These are phyloP conservation scores for Botrytis cinerea DNA, from an alignment of 2,329 filamentous ascomycete genomes.

Conservation along the genomic window DNA sequence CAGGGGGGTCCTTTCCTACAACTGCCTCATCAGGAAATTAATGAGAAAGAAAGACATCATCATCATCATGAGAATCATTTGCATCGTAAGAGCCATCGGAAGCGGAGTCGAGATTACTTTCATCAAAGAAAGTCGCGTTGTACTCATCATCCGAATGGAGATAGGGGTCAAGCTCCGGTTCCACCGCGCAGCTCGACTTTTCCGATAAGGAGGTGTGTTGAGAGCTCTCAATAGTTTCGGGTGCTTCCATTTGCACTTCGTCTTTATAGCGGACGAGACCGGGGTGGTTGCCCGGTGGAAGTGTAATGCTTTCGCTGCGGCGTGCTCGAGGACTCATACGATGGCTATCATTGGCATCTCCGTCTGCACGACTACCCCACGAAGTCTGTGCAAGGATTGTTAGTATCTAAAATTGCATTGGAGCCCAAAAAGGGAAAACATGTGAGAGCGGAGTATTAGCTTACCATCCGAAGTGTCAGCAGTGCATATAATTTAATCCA, in stretches of 20 bases:
- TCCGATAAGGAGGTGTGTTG: constrained; percentile 17
- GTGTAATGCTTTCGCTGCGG: constrained; percentile 45
- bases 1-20: constrained; percentile 30
- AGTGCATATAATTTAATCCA: constrained; percentile 89
- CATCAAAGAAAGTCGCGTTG: constrained; percentile 23
- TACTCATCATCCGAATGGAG: constrained; percentile 22
- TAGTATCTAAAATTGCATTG: constrained; percentile 31
- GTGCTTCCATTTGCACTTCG: constrained; percentile 26
- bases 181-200: background rate
- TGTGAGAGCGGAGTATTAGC: constrained; percentile 14
- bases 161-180: background rate
- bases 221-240: constrained; percentile 19
- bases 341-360: constrained; percentile 77
- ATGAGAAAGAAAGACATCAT: constrained; percentile 21
- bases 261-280: constrained; percentile 50
- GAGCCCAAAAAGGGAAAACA: background rate
- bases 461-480: constrained; percentile 77
- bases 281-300: constrained; percentile 48
- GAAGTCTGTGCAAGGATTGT: constrained; percentile 64
- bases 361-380: constrained; percentile 92
- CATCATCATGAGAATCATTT: constrained; percentile 34
- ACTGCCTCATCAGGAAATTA: constrained; percentile 26
- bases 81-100: constrained; percentile 33
- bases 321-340: constrained; percentile 48
- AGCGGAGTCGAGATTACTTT: constrained; percentile 28